A percentile compares a stretch with the other conserved stretches of the same genome.
Conservation (phyloP, 2,329 filamentous ascomycete species). For the Anthostomella pinea region DNA sequence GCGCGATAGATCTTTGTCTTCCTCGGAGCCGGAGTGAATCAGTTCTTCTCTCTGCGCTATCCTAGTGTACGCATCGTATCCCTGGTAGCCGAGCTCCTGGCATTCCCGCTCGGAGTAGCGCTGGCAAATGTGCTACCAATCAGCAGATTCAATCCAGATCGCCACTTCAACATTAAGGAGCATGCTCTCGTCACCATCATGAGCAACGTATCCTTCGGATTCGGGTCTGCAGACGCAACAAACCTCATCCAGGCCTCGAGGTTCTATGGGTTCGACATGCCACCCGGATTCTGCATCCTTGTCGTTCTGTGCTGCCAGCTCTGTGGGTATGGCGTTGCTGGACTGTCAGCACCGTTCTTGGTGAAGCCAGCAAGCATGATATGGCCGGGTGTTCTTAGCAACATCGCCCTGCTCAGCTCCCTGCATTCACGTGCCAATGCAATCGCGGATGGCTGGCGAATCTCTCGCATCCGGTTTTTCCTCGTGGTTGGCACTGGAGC, state of each 20-base stretch:
- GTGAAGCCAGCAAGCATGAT: slow-evolving; percentile 46
- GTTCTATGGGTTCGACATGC: slow-evolving; percentile 39
- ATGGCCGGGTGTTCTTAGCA: slow-evolving; percentile 52
- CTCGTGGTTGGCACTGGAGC: slow-evolving; percentile 32
- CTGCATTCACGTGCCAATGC: slow-evolving; percentile 38
- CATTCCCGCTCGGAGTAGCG: slow-evolving; percentile 40
- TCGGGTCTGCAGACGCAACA: slow-evolving; percentile 43
- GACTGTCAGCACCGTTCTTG: slow-evolving; percentile 42
- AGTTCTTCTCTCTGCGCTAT: slow-evolving; percentile 46
- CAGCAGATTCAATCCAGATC: slow-evolving; percentile 39
- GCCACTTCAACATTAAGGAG: slow-evolving; percentile 45
- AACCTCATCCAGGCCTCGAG: slow-evolving; percentile 43
- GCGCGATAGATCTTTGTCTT: slow-evolving; percentile 38
- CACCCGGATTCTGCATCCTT: slow-evolving; percentile 22
- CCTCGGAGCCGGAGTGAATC: slow-evolving; percentile 44
- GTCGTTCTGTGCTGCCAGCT: slow-evolving; percentile 27
- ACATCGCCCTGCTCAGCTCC: slow-evolving; percentile 42
- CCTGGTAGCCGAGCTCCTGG: slow-evolving; percentile 43
- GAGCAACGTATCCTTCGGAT: slow-evolving; percentile 48
- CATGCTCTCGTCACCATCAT: slow-evolving; percentile 45
- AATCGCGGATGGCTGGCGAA: slow-evolving; percentile 33
- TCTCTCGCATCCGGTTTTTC: slow-evolving; percentile 34
- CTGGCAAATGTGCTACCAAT: slow-evolving; percentile 39
- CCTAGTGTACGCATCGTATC: slow-evolving; percentile 44
- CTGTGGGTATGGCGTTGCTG: slow-evolving; percentile 46